phyloP scores from a whole-genome alignment of 2,329 filamentous ascomycete genomes.

The Dactylellina drechsleri region DNA sequence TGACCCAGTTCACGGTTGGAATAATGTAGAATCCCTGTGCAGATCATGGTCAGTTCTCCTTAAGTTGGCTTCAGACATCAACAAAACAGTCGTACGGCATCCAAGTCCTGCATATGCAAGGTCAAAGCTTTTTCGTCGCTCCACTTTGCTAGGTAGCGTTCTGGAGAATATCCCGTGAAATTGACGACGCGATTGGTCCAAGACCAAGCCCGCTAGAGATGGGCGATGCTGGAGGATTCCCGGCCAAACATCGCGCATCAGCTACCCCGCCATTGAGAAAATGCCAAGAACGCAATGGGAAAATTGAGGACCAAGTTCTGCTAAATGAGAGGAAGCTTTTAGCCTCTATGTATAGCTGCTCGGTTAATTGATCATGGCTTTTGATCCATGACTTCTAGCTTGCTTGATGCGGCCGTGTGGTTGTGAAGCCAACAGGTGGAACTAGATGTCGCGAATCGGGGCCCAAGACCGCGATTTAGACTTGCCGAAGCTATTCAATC shows the following conservation, averaged over 20 bases:
- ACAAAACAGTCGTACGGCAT: conserved; percentile 51
- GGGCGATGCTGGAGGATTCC: conserved; percentile 13
- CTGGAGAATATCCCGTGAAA: conserved; percentile 28
- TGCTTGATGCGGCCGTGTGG: neutral
- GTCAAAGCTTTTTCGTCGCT: conserved; percentile 49
- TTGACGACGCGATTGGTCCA: conserved; percentile 27
- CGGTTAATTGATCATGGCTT: conserved; percentile 4
- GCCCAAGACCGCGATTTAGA: neutral
- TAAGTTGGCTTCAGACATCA: conserved; percentile 35
- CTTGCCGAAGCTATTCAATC: neutral
- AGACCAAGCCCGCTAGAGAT: conserved; percentile 17
- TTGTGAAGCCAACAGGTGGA: conserved; percentile 4
- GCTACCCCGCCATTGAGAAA: conserved; percentile 33
- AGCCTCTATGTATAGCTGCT: neutral
- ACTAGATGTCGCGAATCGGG: neutral
- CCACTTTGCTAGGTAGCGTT: conserved; percentile 29
- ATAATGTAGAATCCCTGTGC: conserved; percentile 40
- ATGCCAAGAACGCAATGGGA: conserved; percentile 4
- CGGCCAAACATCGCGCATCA: conserved; percentile 30
- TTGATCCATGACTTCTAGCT: neutral
- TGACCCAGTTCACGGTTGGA: conserved; percentile 22
- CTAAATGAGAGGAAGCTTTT: too few relatives aligned
- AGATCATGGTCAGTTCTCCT: conserved; percentile 42
- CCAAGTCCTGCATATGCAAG: conserved; percentile 52
- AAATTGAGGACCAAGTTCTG: neutral